Evolutionary conservation across 768 basidiomycete species (phyloP).

Genomic region (Amanita rubescens): DNA sequence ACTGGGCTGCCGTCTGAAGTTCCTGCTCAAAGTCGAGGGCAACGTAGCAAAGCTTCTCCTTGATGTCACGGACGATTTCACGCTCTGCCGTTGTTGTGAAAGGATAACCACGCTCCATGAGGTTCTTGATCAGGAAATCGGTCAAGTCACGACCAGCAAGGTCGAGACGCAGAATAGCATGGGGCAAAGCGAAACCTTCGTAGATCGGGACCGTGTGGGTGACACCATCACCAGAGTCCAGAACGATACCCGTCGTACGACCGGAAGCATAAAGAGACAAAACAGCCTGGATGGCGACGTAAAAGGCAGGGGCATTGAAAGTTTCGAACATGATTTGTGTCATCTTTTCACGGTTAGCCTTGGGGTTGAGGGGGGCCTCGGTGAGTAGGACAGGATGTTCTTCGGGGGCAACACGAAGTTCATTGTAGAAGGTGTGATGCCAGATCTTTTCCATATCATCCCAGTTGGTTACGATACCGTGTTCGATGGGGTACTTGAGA

Average conservation of each 20-base stretch:
- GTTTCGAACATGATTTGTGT: conserved; percentile 97
- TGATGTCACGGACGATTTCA: conserved; percentile 95
- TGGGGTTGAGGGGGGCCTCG: conserved; percentile 89
- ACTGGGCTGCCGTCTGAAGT: conserved; percentile 83
- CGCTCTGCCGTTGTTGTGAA: conserved; percentile 93
- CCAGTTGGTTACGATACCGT: conserved; percentile 97
- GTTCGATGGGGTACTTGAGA: conserved; percentile 90
- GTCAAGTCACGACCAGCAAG: conserved; percentile 91
- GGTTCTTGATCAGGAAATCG: conserved; percentile 72
- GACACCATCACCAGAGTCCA: conserved; percentile 96
- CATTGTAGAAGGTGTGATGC: conserved; percentile 98
- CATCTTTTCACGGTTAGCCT: conserved; percentile 91
- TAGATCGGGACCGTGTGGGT: conserved; percentile 96
- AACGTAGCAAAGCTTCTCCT: conserved; percentile 95
- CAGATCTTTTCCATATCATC: conserved; percentile 99
- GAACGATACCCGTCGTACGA: conserved; percentile 79
- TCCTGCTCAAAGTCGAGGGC: conserved; percentile 94
- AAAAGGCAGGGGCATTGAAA: conserved; percentile 89
- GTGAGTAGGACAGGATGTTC: conserved; percentile 90
- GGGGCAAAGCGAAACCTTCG: conserved; percentile 88
- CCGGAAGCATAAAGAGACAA: conserved; percentile 90
- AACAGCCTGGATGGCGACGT: conserved; percentile 88
- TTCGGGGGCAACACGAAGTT: conserved; percentile 88
- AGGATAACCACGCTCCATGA: conserved; percentile 87
- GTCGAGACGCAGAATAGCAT: conserved; percentile 90